These are phyloP conservation scores for Cerrena zonata DNA, from an alignment of 1,284 basidiomycete species.

Conservation along the genomic window DNA sequence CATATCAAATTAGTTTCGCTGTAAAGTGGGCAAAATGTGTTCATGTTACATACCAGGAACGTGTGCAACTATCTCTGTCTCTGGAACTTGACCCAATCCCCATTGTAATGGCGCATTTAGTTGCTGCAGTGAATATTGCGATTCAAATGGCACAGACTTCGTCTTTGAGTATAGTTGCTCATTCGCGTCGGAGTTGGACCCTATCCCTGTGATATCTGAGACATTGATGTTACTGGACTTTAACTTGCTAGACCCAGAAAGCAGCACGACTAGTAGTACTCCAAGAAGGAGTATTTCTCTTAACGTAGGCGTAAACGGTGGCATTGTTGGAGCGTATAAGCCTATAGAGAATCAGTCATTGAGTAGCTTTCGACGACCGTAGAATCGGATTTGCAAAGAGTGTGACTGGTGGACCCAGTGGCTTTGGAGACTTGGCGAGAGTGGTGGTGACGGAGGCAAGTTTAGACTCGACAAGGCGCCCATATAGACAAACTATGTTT, in stretches of 20 bases:
- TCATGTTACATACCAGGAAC: constrained; percentile 43
- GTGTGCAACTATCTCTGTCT: constrained; percentile 55
- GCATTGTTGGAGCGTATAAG: constrained; percentile 14
- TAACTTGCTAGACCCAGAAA: constrained; percentile 33
- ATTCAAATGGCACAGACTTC: constrained; percentile 19
- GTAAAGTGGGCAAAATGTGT: no score
- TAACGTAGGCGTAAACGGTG: constrained; percentile 27
- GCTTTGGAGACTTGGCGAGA: no score
- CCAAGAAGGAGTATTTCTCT: constrained; percentile 47
- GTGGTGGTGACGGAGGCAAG: no score
- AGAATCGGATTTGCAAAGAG: no score
- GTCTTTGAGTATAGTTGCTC: constrained; percentile 17
- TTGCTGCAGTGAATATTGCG: constrained; percentile 25
- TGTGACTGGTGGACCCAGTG: no score
- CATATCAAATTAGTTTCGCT: no score
- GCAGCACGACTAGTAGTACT: constrained; percentile 41
- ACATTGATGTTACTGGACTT: constrained; percentile 15
- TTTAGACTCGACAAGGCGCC: no score
- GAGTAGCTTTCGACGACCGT: no score
- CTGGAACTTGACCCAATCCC: constrained; percentile 40
- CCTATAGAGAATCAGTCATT: neutral
- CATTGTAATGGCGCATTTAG: constrained; percentile 26
- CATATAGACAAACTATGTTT: no score
- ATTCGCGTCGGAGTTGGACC: constrained; percentile 10
- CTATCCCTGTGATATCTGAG: constrained; percentile 15